These are phyloP conservation scores for Xerocomus spinulosus DNA, from an alignment of 768 basidiomycete genomes.

Conservation along the genomic window DNA sequence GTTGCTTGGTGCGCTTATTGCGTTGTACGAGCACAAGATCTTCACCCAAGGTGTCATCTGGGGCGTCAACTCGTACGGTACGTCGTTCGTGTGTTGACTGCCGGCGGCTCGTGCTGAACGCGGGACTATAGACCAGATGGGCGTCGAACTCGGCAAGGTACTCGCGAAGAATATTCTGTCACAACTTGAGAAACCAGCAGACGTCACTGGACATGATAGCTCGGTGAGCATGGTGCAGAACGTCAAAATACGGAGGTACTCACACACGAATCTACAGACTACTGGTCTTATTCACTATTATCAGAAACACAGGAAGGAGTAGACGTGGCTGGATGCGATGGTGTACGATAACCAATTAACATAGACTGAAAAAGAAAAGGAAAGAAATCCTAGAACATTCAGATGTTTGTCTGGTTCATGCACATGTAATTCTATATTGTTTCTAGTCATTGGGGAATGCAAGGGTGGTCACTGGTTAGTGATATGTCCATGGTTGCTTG, in stretches of 20 bases:
- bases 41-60: slow-evolving; percentile 96
- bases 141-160: slow-evolving; percentile 96
- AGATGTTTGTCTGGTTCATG: too few relatives aligned
- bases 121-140: slow-evolving; percentile 82
- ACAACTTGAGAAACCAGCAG: slow-evolving; percentile 74
- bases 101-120: neutral
- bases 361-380: neutral
- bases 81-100: slow-evolving; percentile 15
- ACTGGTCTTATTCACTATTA: slow-evolving; percentile 97
- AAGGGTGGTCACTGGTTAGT: too few relatives aligned
- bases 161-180: slow-evolving; percentile 94
- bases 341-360: slow-evolving; percentile 17
- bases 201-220: slow-evolving; percentile 85
- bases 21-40: slow-evolving; percentile 97
- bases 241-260: neutral
- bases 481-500: too few relatives aligned
- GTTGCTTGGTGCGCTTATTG: slow-evolving; percentile 83
- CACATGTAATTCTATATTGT: slow-evolving; percentile 14
- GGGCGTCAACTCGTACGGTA: slow-evolving; percentile 98
- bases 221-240: slow-evolving; percentile 42
- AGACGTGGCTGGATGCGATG: slow-evolving; percentile 23
- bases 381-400: slow-evolving; percentile 4
- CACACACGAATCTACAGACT: slow-evolving; percentile 48
- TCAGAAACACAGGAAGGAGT: slow-evolving; percentile 82
- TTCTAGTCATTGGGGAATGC: neutral